A percentile compares a stretch with the other conserved stretches of the same genome.
These are phyloP conservation scores for Drechslerella stenobrocha DNA, from an alignment of 2,329 filamentous ascomycete genomes.

Conservation along the genomic window DNA sequence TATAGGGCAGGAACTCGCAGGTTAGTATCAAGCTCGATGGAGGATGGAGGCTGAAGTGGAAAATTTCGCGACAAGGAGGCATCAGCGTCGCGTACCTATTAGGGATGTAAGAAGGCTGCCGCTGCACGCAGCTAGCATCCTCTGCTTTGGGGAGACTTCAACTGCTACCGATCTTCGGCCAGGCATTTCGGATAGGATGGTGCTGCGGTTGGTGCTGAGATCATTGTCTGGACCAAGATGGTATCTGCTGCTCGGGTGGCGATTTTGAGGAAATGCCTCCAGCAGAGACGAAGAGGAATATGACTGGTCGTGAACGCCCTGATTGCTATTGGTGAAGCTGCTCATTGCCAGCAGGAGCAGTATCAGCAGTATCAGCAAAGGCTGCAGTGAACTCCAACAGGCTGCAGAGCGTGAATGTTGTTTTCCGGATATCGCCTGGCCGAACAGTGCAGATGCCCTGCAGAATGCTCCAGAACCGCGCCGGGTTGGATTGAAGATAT, in stretches of 20 bases:
- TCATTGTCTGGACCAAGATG: constrained; percentile 56
- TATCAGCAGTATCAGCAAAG: background rate
- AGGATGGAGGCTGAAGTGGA: constrained; percentile 31
- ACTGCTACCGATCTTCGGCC: constrained; percentile 52
- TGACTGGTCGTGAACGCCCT: constrained; percentile 24
- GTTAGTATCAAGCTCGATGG: constrained; percentile 27
- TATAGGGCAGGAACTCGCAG: constrained; percentile 55
- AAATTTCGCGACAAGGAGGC: constrained; percentile 3
- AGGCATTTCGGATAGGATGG: constrained; percentile 51
- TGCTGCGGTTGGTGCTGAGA: constrained; percentile 54
- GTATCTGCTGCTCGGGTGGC: constrained; percentile 53
- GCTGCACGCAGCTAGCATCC: constrained; percentile 89
- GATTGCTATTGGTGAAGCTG: constrained; percentile 22
- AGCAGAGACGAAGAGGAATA: constrained; percentile 1
- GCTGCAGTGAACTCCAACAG: no score
- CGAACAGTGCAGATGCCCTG: constrained; percentile 30
- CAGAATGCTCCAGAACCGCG: background rate
- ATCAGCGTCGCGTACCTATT: constrained; percentile 67
- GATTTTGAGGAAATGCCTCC: constrained; percentile 12
- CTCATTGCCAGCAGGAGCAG: constrained; percentile 25
- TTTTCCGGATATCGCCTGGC: constrained; percentile 22
- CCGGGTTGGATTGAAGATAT: no score
- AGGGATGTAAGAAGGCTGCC: constrained; percentile 88
- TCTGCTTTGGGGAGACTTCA: constrained; percentile 80
- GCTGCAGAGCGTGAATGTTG: background rate